Conservation (phyloP, 495 filamentous ascomycete genomes). For the Aspergillus incahuasiensis region DNA sequence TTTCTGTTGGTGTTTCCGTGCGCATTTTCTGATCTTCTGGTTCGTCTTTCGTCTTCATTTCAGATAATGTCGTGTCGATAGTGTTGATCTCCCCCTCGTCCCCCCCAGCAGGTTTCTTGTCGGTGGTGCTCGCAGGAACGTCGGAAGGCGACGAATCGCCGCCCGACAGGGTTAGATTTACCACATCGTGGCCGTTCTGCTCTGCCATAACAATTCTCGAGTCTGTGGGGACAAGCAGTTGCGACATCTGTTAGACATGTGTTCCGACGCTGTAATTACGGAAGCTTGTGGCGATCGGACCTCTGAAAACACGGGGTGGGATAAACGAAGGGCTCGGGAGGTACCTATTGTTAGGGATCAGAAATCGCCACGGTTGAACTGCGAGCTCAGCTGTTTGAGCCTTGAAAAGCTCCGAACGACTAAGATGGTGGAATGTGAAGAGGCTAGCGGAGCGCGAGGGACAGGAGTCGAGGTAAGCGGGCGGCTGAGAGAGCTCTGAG, state of each 20-base stretch:
- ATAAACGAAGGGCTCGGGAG: constrained; percentile 18
- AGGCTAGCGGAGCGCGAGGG: constrained; percentile 21
- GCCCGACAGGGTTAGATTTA: constrained; percentile 72
- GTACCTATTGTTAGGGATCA: constrained; percentile 51
- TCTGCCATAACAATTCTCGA: constrained; percentile 77
- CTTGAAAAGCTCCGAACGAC: constrained; percentile 34
- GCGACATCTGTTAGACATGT: constrained; percentile 36
- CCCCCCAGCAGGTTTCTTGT: constrained; percentile 50
- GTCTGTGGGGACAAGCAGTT: constrained; percentile 38
- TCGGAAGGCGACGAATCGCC: constrained; percentile 67
- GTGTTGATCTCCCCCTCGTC: constrained; percentile 48
- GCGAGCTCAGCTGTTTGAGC: constrained; percentile 39
- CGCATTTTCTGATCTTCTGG: constrained; percentile 25
- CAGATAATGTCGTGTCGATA: constrained; percentile 30
- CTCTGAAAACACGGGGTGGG: constrained; percentile 23
- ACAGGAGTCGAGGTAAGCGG: constrained; percentile 16
- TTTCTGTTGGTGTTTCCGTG: constrained; percentile 16
- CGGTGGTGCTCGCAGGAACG: constrained; percentile 62
- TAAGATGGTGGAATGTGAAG: constrained; percentile 26
- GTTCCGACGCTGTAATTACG: constrained; percentile 22
- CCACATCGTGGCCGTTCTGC: constrained; percentile 71
- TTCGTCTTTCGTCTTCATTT: constrained; percentile 27
- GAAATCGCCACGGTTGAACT: constrained; percentile 47
- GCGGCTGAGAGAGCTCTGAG: constrained; percentile 20
- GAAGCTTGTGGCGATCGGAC: constrained; percentile 19